phyloP scores from a whole-genome alignment of 352 stramenopile species.

The Globisporangium camurandrum region DNA sequence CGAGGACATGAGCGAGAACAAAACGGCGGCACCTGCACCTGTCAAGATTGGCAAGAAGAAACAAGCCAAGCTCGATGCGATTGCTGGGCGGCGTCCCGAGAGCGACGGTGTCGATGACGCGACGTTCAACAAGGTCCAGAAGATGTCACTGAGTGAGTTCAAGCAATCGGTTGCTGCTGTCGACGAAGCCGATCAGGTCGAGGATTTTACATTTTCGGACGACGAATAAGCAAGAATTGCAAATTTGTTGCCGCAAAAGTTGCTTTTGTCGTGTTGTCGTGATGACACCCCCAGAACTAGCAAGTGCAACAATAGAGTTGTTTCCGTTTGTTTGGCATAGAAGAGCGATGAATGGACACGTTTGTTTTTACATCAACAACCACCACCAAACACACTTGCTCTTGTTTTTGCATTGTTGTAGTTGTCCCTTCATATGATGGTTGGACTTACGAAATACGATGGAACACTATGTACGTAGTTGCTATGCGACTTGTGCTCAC shows the following conservation, averaged over 20 bases:
- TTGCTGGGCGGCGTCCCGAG: background rate
- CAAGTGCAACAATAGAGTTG: no score
- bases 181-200: conserved; percentile 64
- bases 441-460: no score
- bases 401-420: conserved; percentile 8
- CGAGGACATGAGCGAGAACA: conserved; percentile 28
- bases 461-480: no score
- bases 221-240: conserved; percentile 53
- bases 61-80: conserved; percentile 27
- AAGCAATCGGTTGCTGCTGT: conserved; percentile 66
- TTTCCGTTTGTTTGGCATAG: no score
- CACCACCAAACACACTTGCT: background rate
- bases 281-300: no score
- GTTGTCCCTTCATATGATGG: no score
- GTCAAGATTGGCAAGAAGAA: conserved; percentile 31
- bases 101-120: conserved; percentile 50
- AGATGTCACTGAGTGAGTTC: conserved; percentile 81
- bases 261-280: no score
- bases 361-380: background rate
- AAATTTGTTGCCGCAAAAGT: no score
- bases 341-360: background rate
- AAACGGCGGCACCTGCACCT: conserved; percentile 1
- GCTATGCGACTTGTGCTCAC: no score
- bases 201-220: conserved; percentile 71
- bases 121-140: conserved; percentile 65